These are phyloP conservation scores for Skeletonema menzelii DNA, from an alignment of 108 stramenopile genomes.

Conservation along the genomic window DNA sequence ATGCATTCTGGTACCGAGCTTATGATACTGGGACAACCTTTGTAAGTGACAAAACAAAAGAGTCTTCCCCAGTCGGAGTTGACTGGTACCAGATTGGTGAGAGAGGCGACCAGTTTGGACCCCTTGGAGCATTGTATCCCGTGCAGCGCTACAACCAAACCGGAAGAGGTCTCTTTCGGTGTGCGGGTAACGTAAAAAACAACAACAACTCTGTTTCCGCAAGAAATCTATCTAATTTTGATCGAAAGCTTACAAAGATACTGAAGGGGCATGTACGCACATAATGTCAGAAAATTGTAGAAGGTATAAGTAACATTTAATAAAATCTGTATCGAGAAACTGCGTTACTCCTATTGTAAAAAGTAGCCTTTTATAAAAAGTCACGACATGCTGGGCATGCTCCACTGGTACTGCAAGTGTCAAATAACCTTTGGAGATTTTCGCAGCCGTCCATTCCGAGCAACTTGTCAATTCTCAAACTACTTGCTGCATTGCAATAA, in stretches of 20 bases:
- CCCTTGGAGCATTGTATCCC: constrained; percentile 2
- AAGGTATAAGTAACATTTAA: too few relatives aligned
- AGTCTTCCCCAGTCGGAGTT: constrained; percentile 6
- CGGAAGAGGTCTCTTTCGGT: constrained; percentile 1
- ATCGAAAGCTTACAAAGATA: neutral
- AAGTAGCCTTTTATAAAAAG: too few relatives aligned
- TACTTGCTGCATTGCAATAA: constrained; percentile 17
- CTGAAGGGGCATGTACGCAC: neutral
- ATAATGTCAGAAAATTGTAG: neutral
- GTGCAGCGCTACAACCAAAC: constrained; percentile 1
- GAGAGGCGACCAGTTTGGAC: constrained; percentile 2
- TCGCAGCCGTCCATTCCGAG: too few relatives aligned
- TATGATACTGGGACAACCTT: neutral
- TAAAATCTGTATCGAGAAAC: too few relatives aligned
- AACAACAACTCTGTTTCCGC: neutral
- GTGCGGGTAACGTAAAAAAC: neutral
- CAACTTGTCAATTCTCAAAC: neutral
- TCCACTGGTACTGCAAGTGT: too few relatives aligned
- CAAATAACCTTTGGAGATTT: too few relatives aligned
- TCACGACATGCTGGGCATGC: too few relatives aligned
- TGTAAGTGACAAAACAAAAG: neutral
- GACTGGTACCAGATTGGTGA: constrained; percentile 5
- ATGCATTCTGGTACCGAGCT: neutral
- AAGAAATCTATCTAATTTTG: neutral
- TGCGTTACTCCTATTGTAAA: too few relatives aligned